A percentile compares a stretch with the other conserved stretches of the same genome.
Conservation (phyloP, 805 yeast species). For the Lipomyces starkeyi region DNA sequence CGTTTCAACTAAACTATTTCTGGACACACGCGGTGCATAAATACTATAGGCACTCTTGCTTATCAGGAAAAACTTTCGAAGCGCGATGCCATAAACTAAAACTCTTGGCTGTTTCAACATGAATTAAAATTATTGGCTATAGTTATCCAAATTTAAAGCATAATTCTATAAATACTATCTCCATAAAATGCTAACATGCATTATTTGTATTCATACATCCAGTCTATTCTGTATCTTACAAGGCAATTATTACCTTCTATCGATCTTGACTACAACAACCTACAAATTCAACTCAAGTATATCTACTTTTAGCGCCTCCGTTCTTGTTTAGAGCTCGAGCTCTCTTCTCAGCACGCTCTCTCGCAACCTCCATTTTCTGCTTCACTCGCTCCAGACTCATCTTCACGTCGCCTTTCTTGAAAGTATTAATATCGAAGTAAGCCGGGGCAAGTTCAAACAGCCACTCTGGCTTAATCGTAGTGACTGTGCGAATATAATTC, state of each 20-base stretch:
- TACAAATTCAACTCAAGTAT: not conserved
- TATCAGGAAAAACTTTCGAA: too few relatives aligned
- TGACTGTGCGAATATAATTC: slow-evolving; percentile 93
- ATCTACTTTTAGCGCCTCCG: slow-evolving; percentile 3
- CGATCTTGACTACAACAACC: not conserved
- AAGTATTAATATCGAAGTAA: slow-evolving; percentile 67
- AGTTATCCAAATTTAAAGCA: too few relatives aligned
- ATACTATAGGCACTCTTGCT: not conserved
- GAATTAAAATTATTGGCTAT: too few relatives aligned
- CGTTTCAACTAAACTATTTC: not conserved
- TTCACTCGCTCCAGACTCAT: slow-evolving; percentile 68
- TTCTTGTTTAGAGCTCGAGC: slow-evolving; percentile 16
- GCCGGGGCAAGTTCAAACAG: slow-evolving; percentile 78
- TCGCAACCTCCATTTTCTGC: slow-evolving; percentile 49
- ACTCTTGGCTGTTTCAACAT: too few relatives aligned
- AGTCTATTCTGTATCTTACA: not conserved
- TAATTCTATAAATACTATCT: not conserved
- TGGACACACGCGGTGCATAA: not conserved
- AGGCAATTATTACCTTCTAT: not conserved
- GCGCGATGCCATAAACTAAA: too few relatives aligned
- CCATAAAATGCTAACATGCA: not conserved
- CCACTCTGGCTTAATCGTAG: slow-evolving; percentile 91
- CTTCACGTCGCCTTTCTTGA: slow-evolving; percentile 72
- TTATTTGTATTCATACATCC: not conserved
- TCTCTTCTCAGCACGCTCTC: slow-evolving; percentile 32